Base-by-base conservation (phyloP, 2,329 filamentous ascomycete genomes). In the Pseudocercospora cruenta region DNA sequence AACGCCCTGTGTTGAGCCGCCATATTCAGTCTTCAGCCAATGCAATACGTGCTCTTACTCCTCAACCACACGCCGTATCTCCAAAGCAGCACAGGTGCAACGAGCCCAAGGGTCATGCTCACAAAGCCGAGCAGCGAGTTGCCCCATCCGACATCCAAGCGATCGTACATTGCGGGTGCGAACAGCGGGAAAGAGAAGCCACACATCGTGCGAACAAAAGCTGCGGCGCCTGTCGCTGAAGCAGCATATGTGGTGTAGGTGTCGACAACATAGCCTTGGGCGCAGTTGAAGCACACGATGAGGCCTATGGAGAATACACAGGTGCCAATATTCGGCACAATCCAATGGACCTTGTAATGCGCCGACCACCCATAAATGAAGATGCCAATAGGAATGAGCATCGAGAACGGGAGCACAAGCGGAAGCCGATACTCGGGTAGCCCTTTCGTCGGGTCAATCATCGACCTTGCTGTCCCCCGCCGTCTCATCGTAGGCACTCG, bases 151-250 rank as follows among this genome's bases (percentile, higher is more conserved):
- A 77, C 77, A 0, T 77, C 77, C 24, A 82, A 70, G 4, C 68
- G 68, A 9, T 74, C 64, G 68, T 80, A 81, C 76, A 81, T 78
- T 3, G 60, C 66, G 0, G 83, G 82, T 0, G 81, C 82, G 65
- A 85, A 85, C 0, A 86, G 68, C 0, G 84, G 84, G 53, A 86
- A 85, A 9, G 80, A 67, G 67, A 85, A 85, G 0, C 82, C 84
- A 1, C 79, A 75, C 51, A 86, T 69, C 7, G 80, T 84, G 9
- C 73, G 72, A 10, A 83, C 69, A 58, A 86, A 82, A 55, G 82
- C 82, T 19, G 77, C 69, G 4, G 84, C 84, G 1, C 83, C 83
- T 19, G 82, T 76, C 0, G 84, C 84, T 33, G 80, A 82, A 1
- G 80, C 81, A 0, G 82, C 81, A 69, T 85, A 81, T 3, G 82